These are phyloP conservation scores for Amauroascus verrucosus DNA, from an alignment of 2,329 filamentous ascomycete genomes.

Conservation along the genomic window DNA sequence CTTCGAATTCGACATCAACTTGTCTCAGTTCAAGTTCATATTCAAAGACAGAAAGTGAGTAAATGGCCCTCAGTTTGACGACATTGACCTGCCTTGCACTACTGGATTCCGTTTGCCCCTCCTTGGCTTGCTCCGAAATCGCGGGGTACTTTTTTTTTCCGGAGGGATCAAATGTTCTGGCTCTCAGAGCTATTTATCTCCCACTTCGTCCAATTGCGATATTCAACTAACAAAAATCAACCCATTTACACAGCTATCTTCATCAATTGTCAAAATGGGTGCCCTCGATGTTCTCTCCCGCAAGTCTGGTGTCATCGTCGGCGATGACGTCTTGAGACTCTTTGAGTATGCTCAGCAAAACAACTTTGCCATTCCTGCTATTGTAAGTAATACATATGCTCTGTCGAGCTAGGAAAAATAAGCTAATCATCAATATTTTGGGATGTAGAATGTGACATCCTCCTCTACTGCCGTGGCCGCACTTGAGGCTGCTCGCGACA, in stretches of 20 bases:
- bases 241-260: neutral
- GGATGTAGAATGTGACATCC: slow-evolving; percentile 71
- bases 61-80: neutral
- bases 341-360: slow-evolving; percentile 87
- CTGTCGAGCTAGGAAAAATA: neutral
- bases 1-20: slow-evolving; percentile 4
- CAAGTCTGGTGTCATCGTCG: slow-evolving; percentile 57
- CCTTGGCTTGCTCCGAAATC: slow-evolving; percentile 9
- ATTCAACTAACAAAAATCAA: neutral
- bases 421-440: neutral
- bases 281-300: slow-evolving; percentile 47
- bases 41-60: neutral
- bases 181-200: neutral
- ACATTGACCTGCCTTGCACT: neutral
- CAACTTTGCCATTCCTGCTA: slow-evolving; percentile 77
- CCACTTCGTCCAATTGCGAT: neutral
- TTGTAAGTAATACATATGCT: slow-evolving; percentile 40
- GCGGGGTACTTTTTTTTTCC: slow-evolving; percentile 6
- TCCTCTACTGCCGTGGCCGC: slow-evolving; percentile 76
- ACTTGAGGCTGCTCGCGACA: slow-evolving; percentile 89
- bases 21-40: slow-evolving; percentile 3
- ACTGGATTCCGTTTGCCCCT: slow-evolving; percentile 2
- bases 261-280: slow-evolving; percentile 31
- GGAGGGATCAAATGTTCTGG: neutral
- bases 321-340: slow-evolving; percentile 58